Base-by-base conservation (phyloP, 495 filamentous ascomycete genomes). In the Tirmania nivea region DNA sequence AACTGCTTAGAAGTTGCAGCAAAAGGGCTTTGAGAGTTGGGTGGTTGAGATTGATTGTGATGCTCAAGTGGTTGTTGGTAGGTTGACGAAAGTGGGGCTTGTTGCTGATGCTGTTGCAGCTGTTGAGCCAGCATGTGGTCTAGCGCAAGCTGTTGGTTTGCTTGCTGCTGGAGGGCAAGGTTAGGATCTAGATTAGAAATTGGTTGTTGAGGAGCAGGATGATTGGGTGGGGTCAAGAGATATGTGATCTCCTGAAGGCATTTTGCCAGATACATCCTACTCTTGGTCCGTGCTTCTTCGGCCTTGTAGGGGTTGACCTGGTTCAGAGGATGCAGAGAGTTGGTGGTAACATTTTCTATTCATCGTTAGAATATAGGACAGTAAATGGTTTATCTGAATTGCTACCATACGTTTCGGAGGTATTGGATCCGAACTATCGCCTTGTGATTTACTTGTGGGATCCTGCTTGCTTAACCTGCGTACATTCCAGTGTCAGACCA, bases 221-320 rank as follows among this genome's bases (percentile, higher is more conserved):
- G 76, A 58, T 76, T 79, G 50, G 77, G 74, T 6, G 77, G 77
- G 2, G 76, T 75, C 73, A 79, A 76, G 9, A 79, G 68, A 56
- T 80, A 79, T n/a, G 75, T 75, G 52, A 80, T 76, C 56, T 80
- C 77, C 54, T 74, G 69, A 55, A 76, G 70, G 55, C 77, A 78
- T 56, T 78, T 75, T 57, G 79, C 77, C 50, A 80, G 66, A 59
- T 79, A 77, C 16, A 48, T 54, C 14, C 55, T 45, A 34, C 52
- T 59, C 47, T 66, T 64, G 31, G 61, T 65, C 17, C 68, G 62
- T 2, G 60, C 57, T 3, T 52, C 58, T 20, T 65, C 62, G 42
- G 66, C 63, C 55, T 68, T 67, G 55, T 57, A 61, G 48, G 60
- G 21, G 25, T 50, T 31, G n/a, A 19, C 14, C 14, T 14, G 39